These are phyloP conservation scores for Talaromyces sp. DNA, from an alignment of 2,329 filamentous ascomycete species.

Conservation along the genomic window DNA sequence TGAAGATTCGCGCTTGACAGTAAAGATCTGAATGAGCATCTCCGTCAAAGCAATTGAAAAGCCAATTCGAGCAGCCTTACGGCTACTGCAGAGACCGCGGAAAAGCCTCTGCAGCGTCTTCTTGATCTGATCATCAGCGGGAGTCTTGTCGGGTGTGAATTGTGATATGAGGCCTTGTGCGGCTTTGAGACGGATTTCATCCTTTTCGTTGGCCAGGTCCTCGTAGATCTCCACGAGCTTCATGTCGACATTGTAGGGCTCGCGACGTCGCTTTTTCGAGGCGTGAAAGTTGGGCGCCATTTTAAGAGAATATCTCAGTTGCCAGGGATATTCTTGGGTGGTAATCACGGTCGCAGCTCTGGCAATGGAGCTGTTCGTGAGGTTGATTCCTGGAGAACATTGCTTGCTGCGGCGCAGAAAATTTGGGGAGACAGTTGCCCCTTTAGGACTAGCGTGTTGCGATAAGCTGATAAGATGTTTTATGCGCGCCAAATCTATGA, in stretches of 20 bases:
- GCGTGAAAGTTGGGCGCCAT: conserved; percentile 33
- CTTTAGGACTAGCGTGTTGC: conserved; percentile 16
- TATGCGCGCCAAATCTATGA: no score
- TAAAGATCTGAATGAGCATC: conserved; percentile 71
- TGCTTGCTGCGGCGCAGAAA: conserved; percentile 18
- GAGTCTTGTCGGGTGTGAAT: conserved; percentile 45
- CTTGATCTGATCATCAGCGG: conserved; percentile 44
- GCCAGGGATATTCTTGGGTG: conserved; percentile 4
- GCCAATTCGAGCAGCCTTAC: conserved; percentile 83
- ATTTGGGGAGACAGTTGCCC: conserved; percentile 21
- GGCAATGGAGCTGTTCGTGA: conserved; percentile 15
- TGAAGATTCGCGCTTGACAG: conserved; percentile 30
- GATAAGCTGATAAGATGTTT: conserved; percentile 28
- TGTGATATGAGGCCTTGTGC: conserved; percentile 48
- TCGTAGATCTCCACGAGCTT: conserved; percentile 54
- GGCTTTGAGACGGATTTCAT: conserved; percentile 50
- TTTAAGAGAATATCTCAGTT: background rate
- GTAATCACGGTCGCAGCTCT: conserved; percentile 5
- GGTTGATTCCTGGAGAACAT: conserved; percentile 18
- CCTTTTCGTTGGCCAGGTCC: conserved; percentile 51
- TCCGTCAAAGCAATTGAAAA: conserved; percentile 90
- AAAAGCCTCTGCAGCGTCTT: conserved; percentile 67
- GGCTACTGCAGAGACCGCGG: conserved; percentile 83
- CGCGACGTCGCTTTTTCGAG: conserved; percentile 45
- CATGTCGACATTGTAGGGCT: conserved; percentile 46